Evolutionary conservation across 768 basidiomycete species (phyloP), one percentile per base, ranked within the genome.

Genomic region (Phlebiopsis gigantea): DNA sequence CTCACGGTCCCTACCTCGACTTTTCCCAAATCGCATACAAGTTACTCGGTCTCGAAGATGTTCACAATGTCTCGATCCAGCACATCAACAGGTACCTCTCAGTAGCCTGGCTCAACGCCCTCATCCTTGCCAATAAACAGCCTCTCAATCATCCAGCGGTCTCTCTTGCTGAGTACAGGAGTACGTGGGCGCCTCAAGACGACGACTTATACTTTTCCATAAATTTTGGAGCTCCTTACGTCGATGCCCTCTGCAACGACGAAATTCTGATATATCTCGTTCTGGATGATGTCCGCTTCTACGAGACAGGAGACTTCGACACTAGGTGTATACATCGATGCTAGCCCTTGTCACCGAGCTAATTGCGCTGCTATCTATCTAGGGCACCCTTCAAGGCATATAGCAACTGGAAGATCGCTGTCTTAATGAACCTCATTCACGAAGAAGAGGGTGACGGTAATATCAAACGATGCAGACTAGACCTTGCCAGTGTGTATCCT

Each of bases 211-310:
- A 63, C 43, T 64, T 66, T 55, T 59, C 61, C 42, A 22, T 66
- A 39, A 60, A 59, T 42, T 58, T 68, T 19, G 65, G 64, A n/a
- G 49, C 67, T 12, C 66, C 67, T 9, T 53, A 53, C 26, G 46
- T 69, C 24, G 34, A 53, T 4, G 54, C 62, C 5, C 30, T 68
- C 12, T 69, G 68, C 55, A 46, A 62, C 26, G 41, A 57, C 25
- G 68, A 69, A 53, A 62, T 64, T 21, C 52, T 68, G 22, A n/a
- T 68, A 15, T 54, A 58, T 42, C 63, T 67, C 57, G 55, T 51
- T n/a, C 41, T 68, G 39, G 58, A 65, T 28, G 57, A 63, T 17
- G 46, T 63, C 10, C 19, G 34, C 14, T 58, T 63, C 39, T 63
- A 55, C 29, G 31, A 39, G 5, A 17, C 19, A 30, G 50, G 7